phyloP scores from a whole-genome alignment of 805 yeast genomes.

The Yamadazyma ubonensis region DNA sequence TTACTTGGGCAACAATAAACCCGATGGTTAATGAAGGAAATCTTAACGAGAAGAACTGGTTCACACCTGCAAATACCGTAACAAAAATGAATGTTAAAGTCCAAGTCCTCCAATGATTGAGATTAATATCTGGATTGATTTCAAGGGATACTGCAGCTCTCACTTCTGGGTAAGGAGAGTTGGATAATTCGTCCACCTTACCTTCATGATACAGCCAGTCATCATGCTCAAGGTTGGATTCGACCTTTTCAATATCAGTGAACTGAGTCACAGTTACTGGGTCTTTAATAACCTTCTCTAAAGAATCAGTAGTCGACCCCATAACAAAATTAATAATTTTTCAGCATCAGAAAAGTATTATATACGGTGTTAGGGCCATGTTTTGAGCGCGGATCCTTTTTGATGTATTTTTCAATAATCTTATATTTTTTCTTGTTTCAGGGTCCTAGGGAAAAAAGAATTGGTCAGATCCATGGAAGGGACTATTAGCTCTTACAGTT shows the following conservation, averaged over 20 bases:
- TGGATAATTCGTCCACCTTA: constrained; percentile 27
- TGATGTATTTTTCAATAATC: too few species aligned
- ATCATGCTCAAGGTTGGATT: constrained; percentile 1
- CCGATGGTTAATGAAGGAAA: constrained; percentile 51
- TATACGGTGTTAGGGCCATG: too few species aligned
- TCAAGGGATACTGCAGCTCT: constrained; percentile 54
- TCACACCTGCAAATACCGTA: constrained; percentile 55
- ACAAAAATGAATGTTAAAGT: constrained; percentile 47
- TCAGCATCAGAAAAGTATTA: too few species aligned
- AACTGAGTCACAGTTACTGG: background rate
- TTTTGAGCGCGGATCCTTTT: too few species aligned
- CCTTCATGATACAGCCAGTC: constrained; percentile 36
- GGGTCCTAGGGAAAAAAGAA: too few species aligned
- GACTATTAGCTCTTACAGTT: too few species aligned
- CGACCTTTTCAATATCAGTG: constrained; percentile 4
- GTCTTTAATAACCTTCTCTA: too few species aligned
- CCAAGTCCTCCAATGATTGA: constrained; percentile 56
- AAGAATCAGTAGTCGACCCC: too few species aligned
- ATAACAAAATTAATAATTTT: too few species aligned
- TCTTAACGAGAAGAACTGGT: constrained; percentile 56
- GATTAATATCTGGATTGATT: constrained; percentile 48
- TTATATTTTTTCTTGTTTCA: too few species aligned
- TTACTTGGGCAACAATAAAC: constrained; percentile 52
- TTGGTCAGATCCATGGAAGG: too few species aligned
- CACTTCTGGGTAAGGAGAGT: constrained; percentile 63